phyloP scores from a whole-genome alignment of 805 yeast species.

The Zygosaccharomyces bisporus region DNA sequence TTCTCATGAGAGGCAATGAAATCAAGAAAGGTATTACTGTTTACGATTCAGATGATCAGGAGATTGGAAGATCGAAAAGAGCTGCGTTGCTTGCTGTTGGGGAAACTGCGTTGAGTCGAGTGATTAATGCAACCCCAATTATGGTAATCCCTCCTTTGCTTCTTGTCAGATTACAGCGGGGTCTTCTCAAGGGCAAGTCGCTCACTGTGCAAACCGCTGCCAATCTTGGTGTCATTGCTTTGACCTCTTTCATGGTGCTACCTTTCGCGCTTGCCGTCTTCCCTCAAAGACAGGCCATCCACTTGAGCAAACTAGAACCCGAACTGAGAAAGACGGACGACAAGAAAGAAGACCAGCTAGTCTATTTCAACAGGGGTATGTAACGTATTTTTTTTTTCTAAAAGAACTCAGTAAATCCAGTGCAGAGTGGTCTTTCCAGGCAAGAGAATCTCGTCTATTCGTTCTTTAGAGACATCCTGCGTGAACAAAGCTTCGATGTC shows the following conservation, averaged over 20 bases:
- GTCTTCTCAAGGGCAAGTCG: constrained; percentile 64
- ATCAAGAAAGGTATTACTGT: constrained; percentile 79
- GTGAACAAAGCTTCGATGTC: constrained; percentile 15
- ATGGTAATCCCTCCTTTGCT: constrained; percentile 95
- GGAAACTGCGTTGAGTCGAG: constrained; percentile 93
- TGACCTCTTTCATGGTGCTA: constrained; percentile 78
- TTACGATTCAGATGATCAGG: constrained; percentile 59
- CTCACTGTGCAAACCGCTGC: constrained; percentile 59
- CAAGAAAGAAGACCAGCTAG: constrained; percentile 47
- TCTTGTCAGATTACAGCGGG: constrained; percentile 71
- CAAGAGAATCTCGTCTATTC: constrained; percentile 17
- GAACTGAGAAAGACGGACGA: constrained; percentile 58
- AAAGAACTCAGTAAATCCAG: constrained; percentile 16
- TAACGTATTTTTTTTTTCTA: constrained; percentile 34
- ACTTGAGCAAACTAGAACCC: constrained; percentile 58
- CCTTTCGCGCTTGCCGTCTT: constrained; percentile 95
- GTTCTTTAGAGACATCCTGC: constrained; percentile 12
- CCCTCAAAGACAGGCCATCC: constrained; percentile 78
- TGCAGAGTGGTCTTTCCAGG: constrained; percentile 16
- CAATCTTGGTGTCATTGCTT: constrained; percentile 82
- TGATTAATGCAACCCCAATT: constrained; percentile 93
- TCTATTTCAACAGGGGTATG: constrained; percentile 92
- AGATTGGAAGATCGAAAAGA: constrained; percentile 68
- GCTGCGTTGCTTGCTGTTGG: constrained; percentile 95
- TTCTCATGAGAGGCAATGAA: constrained; percentile 94